A percentile compares a stretch with the other conserved stretches of the same genome.
These are phyloP conservation scores for Neoascochyta sp. DNA, from an alignment of 2,329 filamentous ascomycete genomes.

Conservation along the genomic window DNA sequence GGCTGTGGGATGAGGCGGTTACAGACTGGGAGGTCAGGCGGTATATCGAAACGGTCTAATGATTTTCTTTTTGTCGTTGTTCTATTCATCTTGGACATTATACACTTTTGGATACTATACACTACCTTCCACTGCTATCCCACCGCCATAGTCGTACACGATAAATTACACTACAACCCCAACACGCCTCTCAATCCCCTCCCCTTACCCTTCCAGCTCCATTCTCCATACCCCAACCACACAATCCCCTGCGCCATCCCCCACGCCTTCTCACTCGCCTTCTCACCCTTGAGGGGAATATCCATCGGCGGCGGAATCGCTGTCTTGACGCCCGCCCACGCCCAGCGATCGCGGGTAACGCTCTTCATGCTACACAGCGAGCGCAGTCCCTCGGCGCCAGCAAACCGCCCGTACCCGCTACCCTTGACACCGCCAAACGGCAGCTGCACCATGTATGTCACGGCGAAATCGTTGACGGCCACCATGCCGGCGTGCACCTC, in stretches of 20 bases:
- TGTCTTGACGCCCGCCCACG: conserved; percentile 61
- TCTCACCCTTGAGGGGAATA: conserved; percentile 63
- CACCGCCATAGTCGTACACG: too few species aligned
- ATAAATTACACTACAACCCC: conserved; percentile 24
- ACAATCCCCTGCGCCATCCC: conserved; percentile 45
- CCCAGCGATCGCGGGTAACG: conserved; percentile 72
- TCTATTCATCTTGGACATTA: too few species aligned
- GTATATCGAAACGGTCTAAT: conserved; percentile 39
- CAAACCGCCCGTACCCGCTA: conserved; percentile 87
- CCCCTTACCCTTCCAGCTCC: conserved; percentile 30
- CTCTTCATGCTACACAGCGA: conserved; percentile 84
- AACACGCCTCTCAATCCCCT: conserved; percentile 42
- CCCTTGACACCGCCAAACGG: conserved; percentile 91
- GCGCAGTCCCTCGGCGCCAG: conserved; percentile 80
- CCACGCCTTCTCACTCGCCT: conserved; percentile 38
- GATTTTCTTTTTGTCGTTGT: too few species aligned
- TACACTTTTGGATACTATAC: too few species aligned
- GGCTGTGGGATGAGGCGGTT: conserved; percentile 91
- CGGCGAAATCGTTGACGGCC: conserved; percentile 90
- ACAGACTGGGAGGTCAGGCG: conserved; percentile 78
- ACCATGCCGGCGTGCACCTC: conserved; percentile 84
- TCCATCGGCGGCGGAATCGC: conserved; percentile 74
- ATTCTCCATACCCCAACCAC: conserved; percentile 47
- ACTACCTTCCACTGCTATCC: too few species aligned
- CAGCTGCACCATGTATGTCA: conserved; percentile 87